phyloP scores from a whole-genome alignment of 2,329 filamentous ascomycete genomes.

The Paecilomyces sp. region DNA sequence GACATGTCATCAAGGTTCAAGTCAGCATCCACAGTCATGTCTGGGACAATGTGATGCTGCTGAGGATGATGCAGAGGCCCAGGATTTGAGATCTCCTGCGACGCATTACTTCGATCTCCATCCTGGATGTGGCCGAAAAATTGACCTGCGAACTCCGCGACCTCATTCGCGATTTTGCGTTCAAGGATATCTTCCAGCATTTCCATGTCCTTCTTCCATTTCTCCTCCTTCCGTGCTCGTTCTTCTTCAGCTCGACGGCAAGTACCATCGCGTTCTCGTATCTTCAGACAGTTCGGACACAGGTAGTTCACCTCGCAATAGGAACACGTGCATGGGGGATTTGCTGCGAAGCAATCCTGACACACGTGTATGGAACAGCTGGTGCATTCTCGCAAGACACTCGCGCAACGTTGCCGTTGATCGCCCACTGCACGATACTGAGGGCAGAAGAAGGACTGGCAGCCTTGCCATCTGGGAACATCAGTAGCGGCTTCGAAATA shows the following conservation, averaged over 20 bases:
- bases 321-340: conserved; percentile 38
- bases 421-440: conserved; percentile 36
- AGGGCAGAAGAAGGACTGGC: conserved; percentile 43
- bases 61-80: neutral
- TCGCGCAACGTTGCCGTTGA: conserved; percentile 38
- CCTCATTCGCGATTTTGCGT: conserved; percentile 34
- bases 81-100: neutral
- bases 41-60: neutral
- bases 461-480: conserved; percentile 37
- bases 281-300: conserved; percentile 36
- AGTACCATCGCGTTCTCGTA: conserved; percentile 31
- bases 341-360: conserved; percentile 32
- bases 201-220: conserved; percentile 35
- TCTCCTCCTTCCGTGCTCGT: conserved; percentile 28
- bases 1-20: neutral
- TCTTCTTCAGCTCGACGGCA: conserved; percentile 34
- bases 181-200: conserved; percentile 33
- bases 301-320: conserved; percentile 37
- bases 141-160: conserved; percentile 34
- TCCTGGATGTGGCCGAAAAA: conserved; percentile 25
- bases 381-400: conserved; percentile 37
- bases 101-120: neutral
- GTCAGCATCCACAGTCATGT: neutral
- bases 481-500: conserved; percentile 31
- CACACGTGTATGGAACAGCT: conserved; percentile 41